Base-by-base conservation (phyloP, 441 rosid species). In the Gossypium trilobum region DNA sequence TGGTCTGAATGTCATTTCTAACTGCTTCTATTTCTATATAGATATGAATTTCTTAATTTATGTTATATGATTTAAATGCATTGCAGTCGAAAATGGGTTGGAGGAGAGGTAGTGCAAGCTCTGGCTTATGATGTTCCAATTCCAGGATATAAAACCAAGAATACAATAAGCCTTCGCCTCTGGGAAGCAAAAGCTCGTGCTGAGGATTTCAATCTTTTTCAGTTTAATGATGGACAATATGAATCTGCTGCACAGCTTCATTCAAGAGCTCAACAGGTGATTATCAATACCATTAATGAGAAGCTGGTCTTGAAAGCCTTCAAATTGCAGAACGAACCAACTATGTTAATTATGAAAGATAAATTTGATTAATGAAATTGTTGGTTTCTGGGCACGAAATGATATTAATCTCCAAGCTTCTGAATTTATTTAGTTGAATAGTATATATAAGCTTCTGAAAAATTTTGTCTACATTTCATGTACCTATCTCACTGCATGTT, bases 81-180 rank as follows among this genome's bases (percentile, higher is more conserved):
- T 79, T 81, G 64, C 89, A 95, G 99, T 27, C 87, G 98, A 72
- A 85, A 88, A 73, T 95, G 97, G 99, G 82, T 86, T 76, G 98
- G 86, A 8, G 98, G 99, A 66, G 98, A 92, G 79, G 85, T 86
- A 74, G 74, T 92, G 74, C 97, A 89, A 83, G 99, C 99, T 71
- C 84, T 95, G 62, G 99, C 99, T 33, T 95, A 92, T 84, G 99
- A 95, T 79, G 97, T 91, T 74, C 99, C 99, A 16, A 89, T 95
- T 82, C 99, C 99, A 6, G 98, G 99, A 57, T 95, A 85, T 81
- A 92, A 86, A 83, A 95, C 99, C 56, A 95, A 89, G 85, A 95
- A 92, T 73, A 92, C 99, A 13, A 95, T 85, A 33, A 92, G 97
- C 84, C 99, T 95, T 79, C 99, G 98, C 57, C 88, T 95, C 65